Base-by-base conservation (phyloP, 768 basidiomycete species). In the Lactarius sanguifluus region DNA sequence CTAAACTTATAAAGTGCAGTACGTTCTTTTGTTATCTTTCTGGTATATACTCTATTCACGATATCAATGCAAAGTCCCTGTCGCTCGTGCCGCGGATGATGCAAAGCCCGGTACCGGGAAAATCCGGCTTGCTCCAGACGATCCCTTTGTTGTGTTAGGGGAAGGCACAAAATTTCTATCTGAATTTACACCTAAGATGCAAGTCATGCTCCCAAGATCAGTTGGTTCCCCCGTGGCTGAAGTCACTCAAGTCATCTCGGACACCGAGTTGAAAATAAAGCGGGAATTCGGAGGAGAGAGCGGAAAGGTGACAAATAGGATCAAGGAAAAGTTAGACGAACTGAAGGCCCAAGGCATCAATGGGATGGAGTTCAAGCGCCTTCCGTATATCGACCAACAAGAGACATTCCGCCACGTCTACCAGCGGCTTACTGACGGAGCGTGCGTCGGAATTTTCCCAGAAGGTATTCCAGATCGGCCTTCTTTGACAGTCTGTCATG, bases 381-480 rank as follows among this genome's bases (percentile, higher is more conserved):
- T 98, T 64, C 94, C 96, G 1, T 89, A 89, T 74, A 86, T 99
- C 68, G 92, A 99, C 79, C 97, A 98, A 75, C 86, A 91, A 68
- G 86, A 92, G 61, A 98, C 97, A 89, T 99, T 98, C 77, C 86
- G 89, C 20, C 83, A 92, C 66, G 97, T 98, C 5, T 99, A 97
- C 76, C 83, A 93, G 73, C 85, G 86, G 64, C 79, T 98, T 64
- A 91, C 86, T 64, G 85, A 90, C 64, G 93, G 93, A 10, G 94
- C 94, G 16, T 88, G 89, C 70, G 96, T 99, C 68, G 96, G 97
- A 56, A 98, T 99, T 69, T 98, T 98, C 74, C 97, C 97, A 45
- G 97, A 98, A 88, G 96, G 96, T 93, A 70, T 52, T 55, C 43
- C 18, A 20, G 9, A 28, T 8, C 13, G n/a, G n/a, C n/a, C 25